These are phyloP conservation scores for Puccinellia tenuiflora DNA, from an alignment of 176 grass and related monocot species.

Conservation along the genomic window DNA sequence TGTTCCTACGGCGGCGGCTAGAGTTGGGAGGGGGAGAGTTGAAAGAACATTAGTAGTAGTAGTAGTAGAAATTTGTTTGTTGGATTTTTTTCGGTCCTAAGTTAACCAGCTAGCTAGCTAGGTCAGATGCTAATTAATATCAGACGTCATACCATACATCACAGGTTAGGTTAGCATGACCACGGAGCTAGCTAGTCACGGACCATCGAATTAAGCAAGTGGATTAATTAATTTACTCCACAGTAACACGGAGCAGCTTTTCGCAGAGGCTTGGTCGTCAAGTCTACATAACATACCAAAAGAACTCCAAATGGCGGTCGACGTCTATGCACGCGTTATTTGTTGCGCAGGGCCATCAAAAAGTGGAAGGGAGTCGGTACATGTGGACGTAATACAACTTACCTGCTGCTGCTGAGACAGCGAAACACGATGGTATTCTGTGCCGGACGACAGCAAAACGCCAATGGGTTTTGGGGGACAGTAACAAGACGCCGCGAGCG, in stretches of 20 bases:
- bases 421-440: not conserved
- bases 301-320: not conserved
- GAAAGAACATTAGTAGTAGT: too few relatives aligned
- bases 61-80: too few relatives aligned
- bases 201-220: not conserved
- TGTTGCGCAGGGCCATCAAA: not conserved
- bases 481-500: not conserved
- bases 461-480: conserved; percentile 3
- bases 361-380: not conserved
- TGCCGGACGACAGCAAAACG: conserved; percentile 11
- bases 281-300: not conserved
- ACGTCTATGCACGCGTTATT: not conserved
- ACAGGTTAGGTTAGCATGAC: too few relatives aligned
- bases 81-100: too few relatives aligned
- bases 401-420: not conserved
- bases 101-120: too few relatives aligned
- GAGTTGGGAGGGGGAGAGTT: too few relatives aligned
- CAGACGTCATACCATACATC: too few relatives aligned
- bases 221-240: not conserved
- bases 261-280: not conserved
- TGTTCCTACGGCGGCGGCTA: too few relatives aligned
- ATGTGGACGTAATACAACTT: not conserved
- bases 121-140: too few relatives aligned
- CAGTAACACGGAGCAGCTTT: not conserved
- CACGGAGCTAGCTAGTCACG: not conserved